These are phyloP conservation scores for Lactifluus echinatus DNA, from an alignment of 768 basidiomycete species.

Conservation along the genomic window DNA sequence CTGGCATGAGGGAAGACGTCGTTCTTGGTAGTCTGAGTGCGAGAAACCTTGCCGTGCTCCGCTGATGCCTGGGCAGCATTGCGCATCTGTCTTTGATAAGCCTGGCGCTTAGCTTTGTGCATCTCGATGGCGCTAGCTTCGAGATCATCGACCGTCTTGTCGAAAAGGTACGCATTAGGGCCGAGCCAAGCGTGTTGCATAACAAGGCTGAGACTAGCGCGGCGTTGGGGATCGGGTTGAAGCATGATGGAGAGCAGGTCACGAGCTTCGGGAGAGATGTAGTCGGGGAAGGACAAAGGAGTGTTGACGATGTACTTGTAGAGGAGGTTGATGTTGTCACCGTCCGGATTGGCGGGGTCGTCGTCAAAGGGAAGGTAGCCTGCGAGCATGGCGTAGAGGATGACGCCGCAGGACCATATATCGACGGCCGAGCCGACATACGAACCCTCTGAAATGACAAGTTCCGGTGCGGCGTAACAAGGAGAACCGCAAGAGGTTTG, in stretches of 20 bases:
- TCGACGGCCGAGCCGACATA: slow-evolving; percentile 98
- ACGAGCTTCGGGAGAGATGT: slow-evolving; percentile 75
- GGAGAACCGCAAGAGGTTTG: slow-evolving; percentile 96
- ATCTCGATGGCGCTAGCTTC: slow-evolving; percentile 76
- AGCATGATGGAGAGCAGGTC: slow-evolving; percentile 87
- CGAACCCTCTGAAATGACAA: slow-evolving; percentile 94
- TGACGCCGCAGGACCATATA: slow-evolving; percentile 95
- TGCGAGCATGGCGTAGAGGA: slow-evolving; percentile 93
- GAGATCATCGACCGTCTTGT: slow-evolving; percentile 64
- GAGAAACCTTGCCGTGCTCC: slow-evolving; percentile 29
- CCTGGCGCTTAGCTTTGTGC: slow-evolving; percentile 74
- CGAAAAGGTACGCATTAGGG: slow-evolving; percentile 55
- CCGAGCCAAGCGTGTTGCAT: slow-evolving; percentile 87
- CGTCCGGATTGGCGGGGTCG: slow-evolving; percentile 96
- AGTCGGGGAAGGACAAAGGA: slow-evolving; percentile 93
- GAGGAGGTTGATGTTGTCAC: slow-evolving; percentile 97
- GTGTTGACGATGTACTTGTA: slow-evolving; percentile 99
- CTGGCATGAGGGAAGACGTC: slow-evolving; percentile 33
- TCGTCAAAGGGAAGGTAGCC: slow-evolving; percentile 99
- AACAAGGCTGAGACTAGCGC: slow-evolving; percentile 67
- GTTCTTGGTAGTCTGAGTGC: slow-evolving; percentile 50
- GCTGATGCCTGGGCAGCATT: slow-evolving; percentile 34
- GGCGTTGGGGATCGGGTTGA: slow-evolving; percentile 78
- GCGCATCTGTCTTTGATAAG: slow-evolving; percentile 76
- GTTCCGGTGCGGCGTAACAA: slow-evolving; percentile 96